Evolutionary conservation across 2,329 filamentous ascomycete genomes (phyloP), one percentile per base, ranked within the genome.

Genomic region (Anisogramma anomala): DNA sequence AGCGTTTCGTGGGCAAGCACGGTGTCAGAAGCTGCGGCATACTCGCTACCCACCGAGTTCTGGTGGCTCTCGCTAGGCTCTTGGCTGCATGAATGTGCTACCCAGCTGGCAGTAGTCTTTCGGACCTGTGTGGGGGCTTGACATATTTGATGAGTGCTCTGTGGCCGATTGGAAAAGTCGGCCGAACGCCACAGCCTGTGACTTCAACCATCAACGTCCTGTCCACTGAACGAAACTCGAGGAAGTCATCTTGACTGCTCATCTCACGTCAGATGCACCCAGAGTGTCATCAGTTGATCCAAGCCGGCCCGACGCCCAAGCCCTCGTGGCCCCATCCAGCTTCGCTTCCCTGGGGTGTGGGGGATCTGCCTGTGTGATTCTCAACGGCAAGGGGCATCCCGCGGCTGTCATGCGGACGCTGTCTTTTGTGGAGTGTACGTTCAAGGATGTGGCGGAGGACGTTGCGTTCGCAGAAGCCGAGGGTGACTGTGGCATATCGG

Each of bases 401-500:
- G 46, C 31, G 3, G 55, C 54, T 2, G 39, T 56, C 15, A 57
- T 57, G 52, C 46, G 49, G 25, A 57, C 55, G 0, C 35, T 47
- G 14, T 53, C 51, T 4, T 43, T 56, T 6, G 49, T 52, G 6
- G 19, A 41, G 36, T 55, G 55, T 48, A 47, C 38, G 41, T 57
- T 57, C 39, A 43, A 45, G 30, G 53, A 56, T 14, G 53, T 56
- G 5, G 49, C 49, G 3, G 53, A 53, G 39, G 50, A 51, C 1
- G 56, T 57, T 46, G 55, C 52, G 14, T 46, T 55, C 19, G 53
- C 55, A 3, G 54, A 57, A 43, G 53, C 45, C 1, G 55, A 56
- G 41, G 55, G 54, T 0, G 50, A 53, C 18, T 56, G 56, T 55
- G 33, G 41, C 41, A 0, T 56, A 54, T 20, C 46, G 52, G 14